Evolutionary conservation across 2,329 filamentous ascomycete genomes (phyloP).

Genomic region (Sordariomycetes sp.): DNA sequence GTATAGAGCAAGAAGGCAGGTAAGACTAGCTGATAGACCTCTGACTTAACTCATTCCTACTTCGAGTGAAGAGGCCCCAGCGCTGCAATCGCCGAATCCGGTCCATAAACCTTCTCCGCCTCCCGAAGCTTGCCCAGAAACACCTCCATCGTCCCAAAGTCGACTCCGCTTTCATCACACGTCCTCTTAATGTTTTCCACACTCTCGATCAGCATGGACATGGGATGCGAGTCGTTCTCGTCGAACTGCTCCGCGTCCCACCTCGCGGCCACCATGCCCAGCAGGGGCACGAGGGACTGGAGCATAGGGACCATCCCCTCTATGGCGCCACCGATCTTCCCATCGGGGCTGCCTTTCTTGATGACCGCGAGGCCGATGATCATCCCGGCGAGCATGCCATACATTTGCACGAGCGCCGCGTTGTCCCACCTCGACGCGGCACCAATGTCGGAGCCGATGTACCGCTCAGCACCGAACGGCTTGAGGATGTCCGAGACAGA

Average conservation of each 20-base stretch:
- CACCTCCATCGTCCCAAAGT: background rate
- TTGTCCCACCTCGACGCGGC: constrained; percentile 14
- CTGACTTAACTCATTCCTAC: background rate
- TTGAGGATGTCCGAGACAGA: constrained; percentile 5
- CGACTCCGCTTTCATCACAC: constrained; percentile 14
- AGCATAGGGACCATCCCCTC: constrained; percentile 12
- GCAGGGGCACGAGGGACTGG: constrained; percentile 14
- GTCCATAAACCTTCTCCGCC: background rate
- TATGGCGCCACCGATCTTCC: constrained; percentile 2
- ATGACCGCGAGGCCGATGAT: constrained; percentile 14
- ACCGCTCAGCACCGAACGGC: constrained; percentile 11
- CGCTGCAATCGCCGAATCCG: background rate
- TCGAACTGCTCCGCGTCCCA: constrained; percentile 13
- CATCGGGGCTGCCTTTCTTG: constrained; percentile 9
- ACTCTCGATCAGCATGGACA: constrained; percentile 14
- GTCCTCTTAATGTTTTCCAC: constrained; percentile 13
- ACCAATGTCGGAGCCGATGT: constrained; percentile 10
- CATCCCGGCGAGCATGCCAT: constrained; percentile 15
- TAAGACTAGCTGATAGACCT: too few relatives aligned
- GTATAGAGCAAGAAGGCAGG: too few relatives aligned
- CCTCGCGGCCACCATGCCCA: constrained; percentile 10
- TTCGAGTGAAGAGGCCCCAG: background rate
- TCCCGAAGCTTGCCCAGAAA: constrained; percentile 7
- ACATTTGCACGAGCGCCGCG: constrained; percentile 15
- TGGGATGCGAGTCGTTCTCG: constrained; percentile 14